These are phyloP conservation scores for Russula dissimulans DNA, from an alignment of 768 basidiomycete genomes.

Conservation along the genomic window DNA sequence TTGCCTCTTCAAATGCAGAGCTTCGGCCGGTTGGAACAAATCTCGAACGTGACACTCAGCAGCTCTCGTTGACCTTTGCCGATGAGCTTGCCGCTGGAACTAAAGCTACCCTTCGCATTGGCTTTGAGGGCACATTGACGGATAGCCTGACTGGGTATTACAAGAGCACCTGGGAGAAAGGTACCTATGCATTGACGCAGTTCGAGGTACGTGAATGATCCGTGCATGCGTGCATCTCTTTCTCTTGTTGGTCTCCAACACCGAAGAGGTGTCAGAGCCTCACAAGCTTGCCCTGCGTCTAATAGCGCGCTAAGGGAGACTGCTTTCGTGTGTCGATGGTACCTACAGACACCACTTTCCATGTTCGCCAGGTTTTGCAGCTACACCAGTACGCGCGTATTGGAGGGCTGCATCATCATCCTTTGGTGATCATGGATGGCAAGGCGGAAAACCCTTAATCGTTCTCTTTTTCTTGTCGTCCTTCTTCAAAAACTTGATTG, in stretches of 20 bases:
- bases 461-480: neutral
- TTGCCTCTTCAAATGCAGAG: conserved; percentile 43
- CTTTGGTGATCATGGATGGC: neutral
- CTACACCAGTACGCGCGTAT: neutral
- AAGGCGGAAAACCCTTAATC: neutral
- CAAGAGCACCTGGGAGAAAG: conserved; percentile 56
- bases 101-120: conserved; percentile 59
- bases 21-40: conserved; percentile 35
- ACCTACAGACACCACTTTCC: too few species aligned
- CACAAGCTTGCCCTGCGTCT: neutral
- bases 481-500: neutral
- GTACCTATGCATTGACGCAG: conserved; percentile 77
- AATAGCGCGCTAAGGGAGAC: neutral
- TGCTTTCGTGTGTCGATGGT: too few species aligned
- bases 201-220: conserved; percentile 49
- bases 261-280: neutral
- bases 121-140: conserved; percentile 58
- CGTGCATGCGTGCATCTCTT: neutral
- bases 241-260: neutral
- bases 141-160: conserved; percentile 81
- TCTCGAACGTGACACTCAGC: conserved; percentile 55
- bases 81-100: conserved; percentile 53
- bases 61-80: conserved; percentile 52
- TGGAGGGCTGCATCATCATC: neutral
- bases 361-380: neutral